Percentiles rank a stretch among this genome's conserved stretches.
Evolutionary conservation across 768 basidiomycete genomes (phyloP).

Genomic region (Russula dissimulans): DNA sequence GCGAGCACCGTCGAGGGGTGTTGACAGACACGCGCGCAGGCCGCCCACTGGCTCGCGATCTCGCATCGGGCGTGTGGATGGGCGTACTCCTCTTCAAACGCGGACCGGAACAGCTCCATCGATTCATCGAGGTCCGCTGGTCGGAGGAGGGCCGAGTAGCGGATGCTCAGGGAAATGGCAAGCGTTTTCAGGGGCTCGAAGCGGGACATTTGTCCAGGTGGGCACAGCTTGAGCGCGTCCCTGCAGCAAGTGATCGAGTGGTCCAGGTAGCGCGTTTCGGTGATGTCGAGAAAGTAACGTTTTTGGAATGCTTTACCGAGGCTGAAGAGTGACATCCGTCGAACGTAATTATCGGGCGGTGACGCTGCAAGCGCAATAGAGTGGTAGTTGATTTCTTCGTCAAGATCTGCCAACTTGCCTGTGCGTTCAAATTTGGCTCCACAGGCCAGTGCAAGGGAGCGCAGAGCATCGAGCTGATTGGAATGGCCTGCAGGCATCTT

Average conservation of each 20-base stretch:
- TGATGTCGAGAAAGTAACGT: background rate
- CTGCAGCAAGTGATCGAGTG: background rate
- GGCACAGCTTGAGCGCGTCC: background rate
- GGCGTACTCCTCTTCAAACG: background rate
- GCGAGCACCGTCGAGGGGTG: background rate
- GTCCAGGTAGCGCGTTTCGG: background rate
- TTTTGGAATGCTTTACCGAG: background rate
- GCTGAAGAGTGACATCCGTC: background rate
- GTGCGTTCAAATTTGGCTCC: background rate
- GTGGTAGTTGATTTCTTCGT: background rate
- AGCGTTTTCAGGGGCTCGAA: conserved; percentile 5
- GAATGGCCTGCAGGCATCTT: background rate
- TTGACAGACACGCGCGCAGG: background rate
- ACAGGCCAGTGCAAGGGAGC: background rate
- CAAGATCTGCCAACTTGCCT: background rate
- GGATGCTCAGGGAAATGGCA: background rate
- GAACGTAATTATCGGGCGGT: background rate
- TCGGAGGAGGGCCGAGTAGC: background rate
- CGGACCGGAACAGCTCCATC: background rate
- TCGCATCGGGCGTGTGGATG: background rate
- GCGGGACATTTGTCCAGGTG: conserved; percentile 6
- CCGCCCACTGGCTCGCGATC: conserved; percentile 3
- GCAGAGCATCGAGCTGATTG: background rate
- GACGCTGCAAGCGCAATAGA: conserved; percentile 1
- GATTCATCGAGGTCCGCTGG: background rate